These are phyloP conservation scores for Pilobolus umbonatus DNA, from an alignment of 192 early-diverging fungal genomes.

Conservation along the genomic window DNA sequence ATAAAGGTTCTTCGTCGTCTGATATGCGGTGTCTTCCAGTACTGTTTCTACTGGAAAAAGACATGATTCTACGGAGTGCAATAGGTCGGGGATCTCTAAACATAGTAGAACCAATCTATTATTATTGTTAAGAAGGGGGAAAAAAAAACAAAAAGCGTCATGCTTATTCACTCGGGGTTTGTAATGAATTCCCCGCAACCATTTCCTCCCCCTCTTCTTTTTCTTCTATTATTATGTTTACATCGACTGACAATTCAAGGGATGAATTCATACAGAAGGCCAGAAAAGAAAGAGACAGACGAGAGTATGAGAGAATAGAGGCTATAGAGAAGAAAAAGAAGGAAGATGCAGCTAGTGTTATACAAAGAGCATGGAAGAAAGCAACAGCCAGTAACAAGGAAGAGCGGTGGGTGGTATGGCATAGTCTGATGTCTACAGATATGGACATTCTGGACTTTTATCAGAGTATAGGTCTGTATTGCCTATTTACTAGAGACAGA, in stretches of 20 bases:
- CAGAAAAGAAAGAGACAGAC: slow-evolving; percentile 19
- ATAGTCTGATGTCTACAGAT: not conserved
- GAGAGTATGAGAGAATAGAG: slow-evolving; percentile 20
- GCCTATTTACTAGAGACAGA: slow-evolving; percentile 1
- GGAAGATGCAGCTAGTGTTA: not conserved
- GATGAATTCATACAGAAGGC: slow-evolving; percentile 20
- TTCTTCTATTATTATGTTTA: slow-evolving; percentile 21
- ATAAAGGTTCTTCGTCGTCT: slow-evolving; percentile 16
- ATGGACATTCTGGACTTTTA: slow-evolving; percentile 1
- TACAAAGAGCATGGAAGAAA: slow-evolving; percentile 22
- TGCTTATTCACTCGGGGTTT: not conserved
- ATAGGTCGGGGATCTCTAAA: slow-evolving; percentile 10
- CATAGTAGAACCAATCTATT: not conserved
- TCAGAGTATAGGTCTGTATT: slow-evolving; percentile 13
- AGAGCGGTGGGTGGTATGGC: slow-evolving; percentile 8
- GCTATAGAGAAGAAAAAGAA: not conserved
- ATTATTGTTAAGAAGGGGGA: not conserved
- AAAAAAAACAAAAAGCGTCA: not conserved
- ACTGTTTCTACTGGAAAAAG: slow-evolving; percentile 1
- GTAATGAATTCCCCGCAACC: too few species aligned
- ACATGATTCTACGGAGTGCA: slow-evolving; percentile 8
- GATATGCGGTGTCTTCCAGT: slow-evolving; percentile 3
- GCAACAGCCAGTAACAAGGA: not conserved
- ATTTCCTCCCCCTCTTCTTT: not conserved
- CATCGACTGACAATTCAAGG: slow-evolving; percentile 4